Evolutionary conservation across 257 asterid genomes (phyloP).

Genomic region (Forsythia viridissima): DNA sequence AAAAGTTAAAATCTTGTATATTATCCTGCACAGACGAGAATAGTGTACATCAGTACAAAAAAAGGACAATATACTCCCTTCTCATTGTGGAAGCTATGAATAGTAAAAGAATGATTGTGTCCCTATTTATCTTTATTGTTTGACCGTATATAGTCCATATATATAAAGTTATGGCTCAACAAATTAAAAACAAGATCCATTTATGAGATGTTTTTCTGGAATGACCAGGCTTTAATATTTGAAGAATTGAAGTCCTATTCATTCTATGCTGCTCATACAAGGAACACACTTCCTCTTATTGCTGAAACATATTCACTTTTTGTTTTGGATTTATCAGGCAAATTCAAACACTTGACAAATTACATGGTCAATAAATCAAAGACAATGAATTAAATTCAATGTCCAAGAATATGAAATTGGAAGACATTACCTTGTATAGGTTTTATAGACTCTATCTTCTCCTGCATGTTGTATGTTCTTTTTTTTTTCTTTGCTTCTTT

Average conservation of each 20-base stretch:
- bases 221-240: not conserved
- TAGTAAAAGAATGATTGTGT: constrained; percentile 16
- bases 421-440: not conserved
- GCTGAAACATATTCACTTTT: constrained; percentile 18
- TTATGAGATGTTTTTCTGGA: not conserved
- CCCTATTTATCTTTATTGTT: not conserved
- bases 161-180: not conserved
- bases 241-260: not conserved
- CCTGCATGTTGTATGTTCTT: constrained; percentile 4
- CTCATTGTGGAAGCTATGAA: constrained; percentile 9
- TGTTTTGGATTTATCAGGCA: constrained; percentile 45
- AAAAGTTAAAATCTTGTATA: too few relatives aligned
- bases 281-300: constrained; percentile 31
- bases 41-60: too few relatives aligned
- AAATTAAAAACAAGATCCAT: not conserved
- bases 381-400: not conserved
- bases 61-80: not conserved
- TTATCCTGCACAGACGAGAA: too few relatives aligned
- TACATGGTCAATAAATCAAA: not conserved
- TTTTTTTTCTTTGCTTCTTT: not conserved
- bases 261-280: constrained; percentile 17
- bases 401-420: not conserved
- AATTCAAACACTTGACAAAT: constrained; percentile 23
- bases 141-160: not conserved
- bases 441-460: constrained; percentile 19